Evolutionary conservation across 768 basidiomycete genomes (phyloP), one percentile per base, ranked within the genome.

Genomic region (Lactarius trivialis): DNA sequence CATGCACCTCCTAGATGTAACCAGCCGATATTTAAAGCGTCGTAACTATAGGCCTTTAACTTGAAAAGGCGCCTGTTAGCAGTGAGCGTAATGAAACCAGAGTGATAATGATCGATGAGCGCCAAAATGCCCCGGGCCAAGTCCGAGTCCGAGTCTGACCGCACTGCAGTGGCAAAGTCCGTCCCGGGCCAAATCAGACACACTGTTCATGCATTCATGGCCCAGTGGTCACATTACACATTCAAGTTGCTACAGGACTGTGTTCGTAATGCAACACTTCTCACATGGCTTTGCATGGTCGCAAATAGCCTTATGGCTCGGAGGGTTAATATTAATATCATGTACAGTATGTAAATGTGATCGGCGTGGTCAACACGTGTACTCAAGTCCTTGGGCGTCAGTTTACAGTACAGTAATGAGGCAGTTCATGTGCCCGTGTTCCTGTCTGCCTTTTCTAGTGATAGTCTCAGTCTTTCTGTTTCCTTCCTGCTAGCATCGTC

Each of bases 361-460:
- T 61, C 55, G 55, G 60, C 55, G 50, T 56, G 55, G 54, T 32
- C 49, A 21, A 32, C 39, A 57, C 60, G 32, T 26, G 51, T 48
- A 30, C 9, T 55, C n/a, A n/a, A n/a, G n/a, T n/a, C n/a, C n/a
- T n/a, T n/a, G n/a, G n/a, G n/a, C n/a, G n/a, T n/a, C n/a, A n/a
- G n/a, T n/a, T n/a, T n/a, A n/a, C n/a, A n/a, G n/a, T n/a, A n/a
- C n/a, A n/a, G n/a, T n/a, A n/a, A n/a, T n/a, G n/a, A n/a, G n/a
- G n/a, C n/a, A n/a, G n/a, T n/a, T n/a, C n/a, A n/a, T n/a, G n/a
- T n/a, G n/a, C n/a, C n/a, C n/a, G n/a, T n/a, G n/a, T n/a, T n/a
- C n/a, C n/a, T n/a, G n/a, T n/a, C n/a, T n/a, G n/a, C n/a, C n/a
- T n/a, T n/a, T n/a, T n/a, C n/a, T n/a, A n/a, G n/a, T n/a, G n/a